Evolutionary conservation across 2,329 filamentous ascomycete genomes (phyloP), one percentile per base, ranked within the genome.

Genomic region (Fusarium sororula): DNA sequence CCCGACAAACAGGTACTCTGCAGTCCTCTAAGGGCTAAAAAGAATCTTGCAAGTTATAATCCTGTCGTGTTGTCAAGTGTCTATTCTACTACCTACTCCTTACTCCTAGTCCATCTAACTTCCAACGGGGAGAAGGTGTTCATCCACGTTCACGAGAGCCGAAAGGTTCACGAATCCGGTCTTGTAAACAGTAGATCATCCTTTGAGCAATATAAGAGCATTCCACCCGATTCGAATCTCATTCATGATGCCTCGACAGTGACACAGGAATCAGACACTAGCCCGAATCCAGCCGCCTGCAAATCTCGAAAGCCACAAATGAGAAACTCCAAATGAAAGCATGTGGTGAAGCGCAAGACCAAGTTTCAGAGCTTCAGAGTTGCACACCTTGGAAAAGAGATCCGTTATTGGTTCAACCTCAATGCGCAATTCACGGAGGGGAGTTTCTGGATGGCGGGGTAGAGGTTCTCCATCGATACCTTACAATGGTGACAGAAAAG

Each of bases 341-440:
- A 78, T 78, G 76, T 77, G 76, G 65, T 45, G 53, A 72, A 68
- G 51, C 48, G 42, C 37, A 41, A 48, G 53, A 51, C 62, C 47
- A 42, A 59, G 47, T 47, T 59, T 22, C 60, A 62, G 62, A 74
- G 71, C 72, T 75, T 64, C 45, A 72, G 53, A 73, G 53, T 64
- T 74, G 75, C 80, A 81, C 80, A 80, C 75, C 75, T 68, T 63
- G 38, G 48, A 60, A 63, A 51, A 39, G 59, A 53, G 76, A 55
- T 65, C 51, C 60, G 64, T 71, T 35, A 82, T 82, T 82, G 80
- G 80, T 53, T 70, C 62, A 55, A 38, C 35, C n/a, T 44, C 35
- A 35, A 47, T 28, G 24, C 38, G 28, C 18, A 41, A 45, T 30
- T 48, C 54, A 60, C 9, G 18, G 22, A 50, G 24, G 38, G 26